Conservation (phyloP, 2,329 filamentous ascomycete species). For the Epichloe glyceriae region DNA sequence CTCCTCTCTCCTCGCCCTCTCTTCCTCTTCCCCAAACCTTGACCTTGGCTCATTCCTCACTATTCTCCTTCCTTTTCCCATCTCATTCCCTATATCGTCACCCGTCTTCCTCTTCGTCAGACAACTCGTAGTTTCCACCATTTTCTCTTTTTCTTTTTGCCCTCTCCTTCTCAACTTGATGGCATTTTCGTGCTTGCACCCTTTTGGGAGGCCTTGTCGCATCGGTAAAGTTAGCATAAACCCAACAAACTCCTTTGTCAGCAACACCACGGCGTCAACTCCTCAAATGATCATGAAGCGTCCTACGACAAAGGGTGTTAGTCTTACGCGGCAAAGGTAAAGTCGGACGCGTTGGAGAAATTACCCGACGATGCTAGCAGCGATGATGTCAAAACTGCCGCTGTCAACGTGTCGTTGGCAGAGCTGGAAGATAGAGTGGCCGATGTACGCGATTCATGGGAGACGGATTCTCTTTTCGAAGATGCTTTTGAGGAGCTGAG, state of each 20-base stretch:
- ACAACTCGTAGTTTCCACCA: neutral
- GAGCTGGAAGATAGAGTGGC: slow-evolving; percentile 40
- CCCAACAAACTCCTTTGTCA: no score
- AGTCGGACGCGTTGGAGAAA: slow-evolving; percentile 23
- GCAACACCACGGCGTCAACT: neutral
- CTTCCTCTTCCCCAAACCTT: neutral
- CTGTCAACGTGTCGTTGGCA: slow-evolving; percentile 23
- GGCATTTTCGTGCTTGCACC: neutral
- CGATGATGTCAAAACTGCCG: slow-evolving; percentile 23
- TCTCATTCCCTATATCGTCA: slow-evolving; percentile 5
- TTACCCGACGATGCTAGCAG: slow-evolving; percentile 21
- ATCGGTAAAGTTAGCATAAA: no score
- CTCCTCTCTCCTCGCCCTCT: slow-evolving; percentile 8
- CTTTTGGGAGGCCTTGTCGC: neutral
- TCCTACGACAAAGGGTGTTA: slow-evolving; percentile 15
- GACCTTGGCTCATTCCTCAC: neutral
- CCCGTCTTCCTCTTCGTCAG: neutral
- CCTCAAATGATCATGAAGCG: slow-evolving; percentile 11
- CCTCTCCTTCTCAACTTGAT: no score
- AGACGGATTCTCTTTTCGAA: slow-evolving; percentile 50
- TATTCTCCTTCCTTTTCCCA: slow-evolving; percentile 7
- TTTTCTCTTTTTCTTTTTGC: neutral
- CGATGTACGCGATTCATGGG: slow-evolving; percentile 44
- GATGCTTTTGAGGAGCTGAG: slow-evolving; percentile 47
- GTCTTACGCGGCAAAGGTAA: slow-evolving; percentile 20